Conservation (phyloP, 176 grass and related monocot species). For the Bolboschoenus planiculmis region DNA sequence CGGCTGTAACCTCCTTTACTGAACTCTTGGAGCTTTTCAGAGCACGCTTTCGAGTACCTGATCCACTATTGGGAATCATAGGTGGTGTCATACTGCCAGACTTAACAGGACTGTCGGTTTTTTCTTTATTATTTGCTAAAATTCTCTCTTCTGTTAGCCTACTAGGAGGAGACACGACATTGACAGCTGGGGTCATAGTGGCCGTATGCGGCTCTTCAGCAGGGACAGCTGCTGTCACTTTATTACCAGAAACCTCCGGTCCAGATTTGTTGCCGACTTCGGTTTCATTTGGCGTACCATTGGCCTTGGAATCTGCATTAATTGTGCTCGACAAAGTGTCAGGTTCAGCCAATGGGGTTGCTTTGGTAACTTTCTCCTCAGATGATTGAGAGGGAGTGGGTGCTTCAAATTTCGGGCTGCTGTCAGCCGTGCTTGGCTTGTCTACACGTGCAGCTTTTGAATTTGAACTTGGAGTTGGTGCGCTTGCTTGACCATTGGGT, state of each 20-base stretch:
- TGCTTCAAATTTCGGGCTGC: slow-evolving; percentile 27
- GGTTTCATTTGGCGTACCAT: neutral
- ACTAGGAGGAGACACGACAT: neutral
- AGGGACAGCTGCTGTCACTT: neutral
- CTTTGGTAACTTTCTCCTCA: slow-evolving; percentile 3
- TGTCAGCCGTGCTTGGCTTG: slow-evolving; percentile 24
- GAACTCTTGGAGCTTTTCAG: slow-evolving; percentile 23
- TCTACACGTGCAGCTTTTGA: slow-evolving; percentile 29
- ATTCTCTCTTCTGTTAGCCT: neutral
- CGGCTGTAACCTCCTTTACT: slow-evolving; percentile 26
- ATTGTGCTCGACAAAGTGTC: neutral
- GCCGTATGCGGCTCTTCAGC: neutral
- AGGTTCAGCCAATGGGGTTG: neutral
- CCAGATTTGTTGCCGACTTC: neutral
- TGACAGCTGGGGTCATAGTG: neutral
- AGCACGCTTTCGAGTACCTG: neutral
- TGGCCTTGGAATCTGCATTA: neutral
- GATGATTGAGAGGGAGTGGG: neutral
- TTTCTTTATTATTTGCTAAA: slow-evolving; percentile 7
- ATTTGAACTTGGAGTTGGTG: slow-evolving; percentile 14
- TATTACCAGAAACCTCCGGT: neutral
- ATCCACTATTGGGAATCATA: neutral
- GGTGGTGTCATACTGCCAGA: neutral
- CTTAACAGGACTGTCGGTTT: neutral
- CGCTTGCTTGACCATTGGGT: neutral